Base-by-base conservation (phyloP, 352 stramenopile species). In the Globisporangium alternatum region DNA sequence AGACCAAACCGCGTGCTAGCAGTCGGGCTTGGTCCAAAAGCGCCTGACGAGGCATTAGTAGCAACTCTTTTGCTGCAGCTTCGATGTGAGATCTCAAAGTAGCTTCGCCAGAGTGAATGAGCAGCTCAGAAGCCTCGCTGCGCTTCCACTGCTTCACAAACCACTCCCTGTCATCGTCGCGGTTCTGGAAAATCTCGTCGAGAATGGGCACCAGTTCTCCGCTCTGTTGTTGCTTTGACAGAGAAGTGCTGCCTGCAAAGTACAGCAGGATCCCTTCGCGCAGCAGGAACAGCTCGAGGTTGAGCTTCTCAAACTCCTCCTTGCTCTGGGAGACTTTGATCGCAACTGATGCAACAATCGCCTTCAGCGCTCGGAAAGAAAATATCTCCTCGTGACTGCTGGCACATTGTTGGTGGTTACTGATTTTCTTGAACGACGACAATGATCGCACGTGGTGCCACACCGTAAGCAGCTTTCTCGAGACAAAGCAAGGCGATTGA, bases 41-140 rank as follows among this genome's bases (percentile, higher is more conserved):
- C n/a, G 64, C 35, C 6, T 59, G 45, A 15, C 77, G 67, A 43
- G 70, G 65, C 2, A 78, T 56, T 60, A 76, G 70, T 8, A 61
- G 44, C 6, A 49, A 17, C 9, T 25, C 8, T 45, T 43, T 43
- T 15, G 53, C 25, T 5, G 44, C 62, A 22, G 19, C 53, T 13
- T n/a, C 47, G 3, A 51, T 31, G 22, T 62, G 56, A 25, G 21
- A 28, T 15, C 28, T 12, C 30, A 44, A 13, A 1, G 7, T 5
- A 19, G 5, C n/a, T 33, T 66, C 47, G 12, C 9, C 13, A 12
- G n/a, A 8, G 31, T 15, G 9, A 28, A 19, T 19, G 17, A 57
- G 31, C 1, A 4, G 8, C 0, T 69, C 56, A 22, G 17, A 10
- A 15, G 19, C n/a, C 41, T 71, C 9, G 5, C 60, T 39, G 2